Conservation (phyloP, 1,284 basidiomycete species). For the Marasmius sp. region DNA sequence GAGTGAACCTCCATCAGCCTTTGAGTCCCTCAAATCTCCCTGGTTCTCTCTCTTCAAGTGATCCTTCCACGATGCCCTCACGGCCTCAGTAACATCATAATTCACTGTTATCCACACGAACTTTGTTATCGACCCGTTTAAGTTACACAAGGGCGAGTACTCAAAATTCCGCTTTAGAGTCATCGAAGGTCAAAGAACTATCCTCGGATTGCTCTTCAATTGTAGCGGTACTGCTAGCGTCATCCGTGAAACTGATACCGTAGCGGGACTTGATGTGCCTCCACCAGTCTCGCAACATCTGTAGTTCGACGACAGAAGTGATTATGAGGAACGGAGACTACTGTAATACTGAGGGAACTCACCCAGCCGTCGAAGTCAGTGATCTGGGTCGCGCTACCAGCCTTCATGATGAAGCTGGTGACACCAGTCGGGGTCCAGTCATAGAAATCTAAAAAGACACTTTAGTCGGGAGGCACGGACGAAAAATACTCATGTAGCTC, state of each 20-base stretch:
- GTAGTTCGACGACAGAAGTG: background rate
- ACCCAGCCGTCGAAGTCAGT: conserved; percentile 7
- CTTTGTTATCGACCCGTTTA: too few relatives aligned
- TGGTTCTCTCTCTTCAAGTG: too few relatives aligned
- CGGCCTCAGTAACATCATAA: background rate
- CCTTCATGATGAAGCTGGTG: background rate
- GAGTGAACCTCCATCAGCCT: too few relatives aligned
- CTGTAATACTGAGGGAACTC: background rate
- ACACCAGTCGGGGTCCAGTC: background rate
- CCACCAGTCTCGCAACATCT: conserved; percentile 6
- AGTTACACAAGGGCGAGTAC: too few relatives aligned
- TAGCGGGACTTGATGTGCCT: background rate
- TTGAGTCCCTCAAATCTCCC: too few relatives aligned
- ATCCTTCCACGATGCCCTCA: background rate
- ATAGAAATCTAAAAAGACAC: background rate
- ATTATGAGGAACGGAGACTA: background rate
- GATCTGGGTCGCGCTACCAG: background rate
- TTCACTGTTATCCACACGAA: background rate
- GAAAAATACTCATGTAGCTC: background rate
- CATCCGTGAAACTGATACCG: background rate
- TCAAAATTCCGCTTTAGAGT: background rate
- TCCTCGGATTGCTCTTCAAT: background rate
- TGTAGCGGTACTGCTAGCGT: background rate
- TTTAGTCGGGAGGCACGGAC: background rate
- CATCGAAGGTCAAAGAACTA: background rate